Evolutionary conservation across 2,329 filamentous ascomycete genomes (phyloP).

Genomic region (Phialophora chinensis): DNA sequence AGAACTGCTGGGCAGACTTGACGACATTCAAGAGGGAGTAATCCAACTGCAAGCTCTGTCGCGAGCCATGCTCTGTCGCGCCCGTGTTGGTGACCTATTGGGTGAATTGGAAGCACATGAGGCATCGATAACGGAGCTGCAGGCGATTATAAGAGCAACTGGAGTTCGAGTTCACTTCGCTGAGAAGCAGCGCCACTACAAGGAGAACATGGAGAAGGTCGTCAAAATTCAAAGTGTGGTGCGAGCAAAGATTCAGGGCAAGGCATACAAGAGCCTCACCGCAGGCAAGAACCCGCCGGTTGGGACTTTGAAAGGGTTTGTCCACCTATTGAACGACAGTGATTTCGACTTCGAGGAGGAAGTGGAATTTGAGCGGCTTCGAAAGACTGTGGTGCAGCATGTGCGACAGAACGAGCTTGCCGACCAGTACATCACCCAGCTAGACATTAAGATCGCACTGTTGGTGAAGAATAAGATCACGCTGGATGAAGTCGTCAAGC

Average conservation of each 20-base stretch:
- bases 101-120: conserved; percentile 82
- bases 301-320: conserved; percentile 96
- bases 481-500: conserved; percentile 93
- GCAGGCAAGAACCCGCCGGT: conserved; percentile 96
- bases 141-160: conserved; percentile 74
- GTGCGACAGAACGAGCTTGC: conserved; percentile 96
- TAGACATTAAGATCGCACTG: conserved; percentile 98
- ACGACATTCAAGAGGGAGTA: conserved; percentile 70
- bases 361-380: conserved; percentile 90
- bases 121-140: conserved; percentile 73
- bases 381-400: conserved; percentile 96
- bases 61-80: conserved; percentile 79
- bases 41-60: conserved; percentile 74
- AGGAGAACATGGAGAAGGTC: conserved; percentile 98
- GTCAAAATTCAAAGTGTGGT: conserved; percentile 99
- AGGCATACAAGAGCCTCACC: conserved; percentile 96
- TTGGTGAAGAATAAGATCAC: conserved; percentile 99
- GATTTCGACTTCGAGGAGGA: conserved; percentile 99
- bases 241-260: conserved; percentile 90
- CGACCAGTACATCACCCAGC: conserved; percentile 96
- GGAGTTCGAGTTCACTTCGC: conserved; percentile 76
- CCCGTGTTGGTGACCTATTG: conserved; percentile 74
- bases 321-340: conserved; percentile 95
- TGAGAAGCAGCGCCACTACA: conserved; percentile 87
- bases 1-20: conserved; percentile 70